Conservation (phyloP, 768 basidiomycete species). For the Lactifluus hygrophoroides region DNA sequence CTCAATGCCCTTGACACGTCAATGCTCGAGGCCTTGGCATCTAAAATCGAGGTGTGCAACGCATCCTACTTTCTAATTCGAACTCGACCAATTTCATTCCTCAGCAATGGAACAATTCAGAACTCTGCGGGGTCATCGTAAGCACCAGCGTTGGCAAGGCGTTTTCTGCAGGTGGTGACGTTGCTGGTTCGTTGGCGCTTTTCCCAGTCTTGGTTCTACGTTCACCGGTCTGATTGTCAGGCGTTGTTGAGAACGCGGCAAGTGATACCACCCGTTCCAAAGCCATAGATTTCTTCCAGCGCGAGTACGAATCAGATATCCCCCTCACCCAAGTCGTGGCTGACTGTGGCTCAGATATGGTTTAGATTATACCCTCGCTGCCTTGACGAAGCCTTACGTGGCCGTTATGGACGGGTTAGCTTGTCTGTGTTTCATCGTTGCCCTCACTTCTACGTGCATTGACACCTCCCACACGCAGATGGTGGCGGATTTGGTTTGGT, state of each 20-base stretch:
- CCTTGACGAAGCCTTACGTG: constrained; percentile 80
- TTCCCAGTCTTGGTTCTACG: neutral
- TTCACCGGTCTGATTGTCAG: constrained; percentile 29
- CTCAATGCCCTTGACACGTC: constrained; percentile 73
- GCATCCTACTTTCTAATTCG: neutral
- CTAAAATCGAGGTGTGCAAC: constrained; percentile 62
- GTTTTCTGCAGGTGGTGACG: constrained; percentile 95
- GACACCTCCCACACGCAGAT: constrained; percentile 42
- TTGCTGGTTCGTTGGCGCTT: constrained; percentile 52
- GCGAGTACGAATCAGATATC: constrained; percentile 49
- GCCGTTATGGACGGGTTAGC: constrained; percentile 86
- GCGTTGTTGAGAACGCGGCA: constrained; percentile 45
- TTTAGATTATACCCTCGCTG: constrained; percentile 63
- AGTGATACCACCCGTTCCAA: constrained; percentile 43
- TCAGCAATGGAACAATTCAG: constrained; percentile 69
- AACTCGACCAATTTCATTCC: neutral
- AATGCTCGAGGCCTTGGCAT: constrained; percentile 66
- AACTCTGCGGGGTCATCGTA: constrained; percentile 63
- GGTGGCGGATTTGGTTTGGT: constrained; percentile 92
- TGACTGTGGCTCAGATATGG: constrained; percentile 51
- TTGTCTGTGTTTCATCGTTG: constrained; percentile 45
- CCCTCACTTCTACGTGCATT: constrained; percentile 1
- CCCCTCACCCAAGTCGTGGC: neutral
- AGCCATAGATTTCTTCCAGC: constrained; percentile 84
- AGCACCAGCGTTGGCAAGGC: constrained; percentile 64